Percentiles rank a stretch among this genome's conserved stretches.
Evolutionary conservation across 176 grass and related monocot genomes (phyloP).

Genomic region (barley (Hordeum vulgare)): MorexV3_pseudomolecules_assembly NC_058521.1:590866728-590867227

Average conservation of each 20-base stretch:
- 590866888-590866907: slow-evolving; percentile 96
- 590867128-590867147: not conserved
- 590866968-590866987: slow-evolving; percentile 87
- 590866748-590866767: not conserved
- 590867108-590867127: slow-evolving; percentile 19
- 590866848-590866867: slow-evolving; percentile 54
- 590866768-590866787: not conserved
- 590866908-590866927: slow-evolving; percentile 70
- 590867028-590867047: slow-evolving; percentile 56
- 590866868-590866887: slow-evolving; percentile 89
- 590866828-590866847: slow-evolving; percentile 86
- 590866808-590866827: slow-evolving; percentile 74
- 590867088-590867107: slow-evolving; percentile 28
- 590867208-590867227: slow-evolving; percentile 25
- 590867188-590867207: slow-evolving; percentile 11
- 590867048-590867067: slow-evolving; percentile 46
- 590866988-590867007: slow-evolving; percentile 18
- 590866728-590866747: not conserved
- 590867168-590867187: slow-evolving; percentile 35
- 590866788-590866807: not conserved
- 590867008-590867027: slow-evolving; percentile 30
- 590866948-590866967: slow-evolving; percentile 97
- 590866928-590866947: slow-evolving; percentile 81
- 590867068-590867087: slow-evolving; percentile 32
- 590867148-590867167: slow-evolving; percentile 43